These are phyloP conservation scores for Nothophoma quercina DNA, from an alignment of 2,329 filamentous ascomycete genomes.

Conservation along the genomic window DNA sequence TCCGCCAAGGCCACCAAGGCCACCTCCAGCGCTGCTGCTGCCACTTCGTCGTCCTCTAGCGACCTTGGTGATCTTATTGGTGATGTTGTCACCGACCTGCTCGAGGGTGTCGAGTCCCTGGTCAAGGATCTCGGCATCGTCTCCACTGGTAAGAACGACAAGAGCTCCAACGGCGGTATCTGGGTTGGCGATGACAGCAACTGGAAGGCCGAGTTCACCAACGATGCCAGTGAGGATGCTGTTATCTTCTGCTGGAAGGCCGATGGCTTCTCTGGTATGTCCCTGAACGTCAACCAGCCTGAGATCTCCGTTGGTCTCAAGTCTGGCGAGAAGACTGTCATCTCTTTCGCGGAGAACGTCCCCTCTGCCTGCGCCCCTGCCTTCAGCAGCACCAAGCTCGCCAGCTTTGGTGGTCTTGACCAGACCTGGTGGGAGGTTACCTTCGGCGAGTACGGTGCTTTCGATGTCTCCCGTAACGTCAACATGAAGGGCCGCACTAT, in stretches of 20 bases:
- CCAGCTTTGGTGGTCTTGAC: constrained; percentile 49
- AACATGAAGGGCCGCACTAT: constrained; percentile 55
- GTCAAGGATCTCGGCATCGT: constrained; percentile 30
- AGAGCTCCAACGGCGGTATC: constrained; percentile 39
- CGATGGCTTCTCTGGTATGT: constrained; percentile 45
- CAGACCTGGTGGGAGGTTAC: constrained; percentile 58
- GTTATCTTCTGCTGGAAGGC: constrained; percentile 50
- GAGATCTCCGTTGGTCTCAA: constrained; percentile 52
- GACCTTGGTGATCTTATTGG: constrained; percentile 16
- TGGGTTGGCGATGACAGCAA: constrained; percentile 47
- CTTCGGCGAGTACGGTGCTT: constrained; percentile 48
- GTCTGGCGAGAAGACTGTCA: constrained; percentile 43
- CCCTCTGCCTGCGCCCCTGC: constrained; percentile 53
- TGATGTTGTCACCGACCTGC: constrained; percentile 25
- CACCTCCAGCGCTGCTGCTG: background rate
- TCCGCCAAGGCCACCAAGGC: background rate
- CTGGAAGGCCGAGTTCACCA: constrained; percentile 48
- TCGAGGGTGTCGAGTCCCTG: constrained; percentile 31
- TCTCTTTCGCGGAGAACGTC: constrained; percentile 50
- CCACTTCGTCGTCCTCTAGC: constrained; percentile 13
- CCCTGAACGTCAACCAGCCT: constrained; percentile 46
- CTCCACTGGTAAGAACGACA: constrained; percentile 38
- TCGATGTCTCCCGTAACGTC: constrained; percentile 55
- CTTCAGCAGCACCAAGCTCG: constrained; percentile 44
- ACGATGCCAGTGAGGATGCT: constrained; percentile 40